Base-by-base conservation (phyloP, 164 flowering plant genomes). In the Dillenia turbinata region DNA sequence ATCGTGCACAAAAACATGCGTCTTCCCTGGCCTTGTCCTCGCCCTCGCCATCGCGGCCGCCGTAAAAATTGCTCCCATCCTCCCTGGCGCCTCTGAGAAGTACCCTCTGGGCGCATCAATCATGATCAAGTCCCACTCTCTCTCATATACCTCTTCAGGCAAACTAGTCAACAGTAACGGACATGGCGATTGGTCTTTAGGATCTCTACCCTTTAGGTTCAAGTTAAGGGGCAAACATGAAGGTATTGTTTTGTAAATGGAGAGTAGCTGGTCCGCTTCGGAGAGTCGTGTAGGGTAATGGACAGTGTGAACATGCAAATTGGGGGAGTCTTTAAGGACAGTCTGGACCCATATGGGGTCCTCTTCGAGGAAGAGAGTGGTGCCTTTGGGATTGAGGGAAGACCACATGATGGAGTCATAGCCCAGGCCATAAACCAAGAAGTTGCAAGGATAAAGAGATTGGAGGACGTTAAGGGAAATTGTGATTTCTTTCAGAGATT, bases 101-200 rank as follows among this genome's bases (percentile, higher is more conserved):
- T 77, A 89, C 4, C 96, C 97, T n/a, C 77, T 73, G 10, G 97
- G 97, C 40, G 90, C 97, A 58, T 89, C 97, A 40, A 91, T 71
- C 96, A 91, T 85, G 47, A 89, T 89, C 66, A 87, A 14, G 68
- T 91, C 97, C 96, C 96, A 91, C 53, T 89, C 86, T 55, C n/a
- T 75, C 8, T 78, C 78, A 65, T 86, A 87, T 68, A 87, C 85
- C 69, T 80, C 83, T 0, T 76, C 78, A 1, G 90, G 87, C 33
- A 91, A 50, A 49, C 52, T 67, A 3, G 66, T 65, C 26, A 89
- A 52, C 11, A 86, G 88, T 54, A 88, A 66, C 72, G 52, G 74
- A 65, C 95, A 90, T 47, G 51, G 24, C 0, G 33, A 19, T 59
- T 87, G 22, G 22, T 19, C 22, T 1, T 19, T 19, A 19, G 22